Base-by-base conservation (phyloP, 179 eudicot species). In the Silene noctiflora region DNA sequence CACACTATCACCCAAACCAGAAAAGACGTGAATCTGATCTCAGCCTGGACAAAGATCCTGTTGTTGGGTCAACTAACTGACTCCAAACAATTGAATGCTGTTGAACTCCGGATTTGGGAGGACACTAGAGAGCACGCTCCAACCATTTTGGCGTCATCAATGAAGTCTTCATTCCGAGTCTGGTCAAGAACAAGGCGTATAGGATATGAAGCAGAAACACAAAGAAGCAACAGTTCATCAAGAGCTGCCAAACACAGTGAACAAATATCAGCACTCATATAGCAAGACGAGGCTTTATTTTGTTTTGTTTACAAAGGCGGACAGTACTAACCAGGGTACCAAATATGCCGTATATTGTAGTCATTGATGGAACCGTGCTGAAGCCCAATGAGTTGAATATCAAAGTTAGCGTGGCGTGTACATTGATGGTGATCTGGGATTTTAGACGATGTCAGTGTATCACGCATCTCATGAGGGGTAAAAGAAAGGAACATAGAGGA, bases 151-250 rank as follows among this genome's bases (percentile, higher is more conserved):
- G 98, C 72, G 90, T 78, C 42, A 51, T 80, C 79, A 92, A 75
- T 25, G 89, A 88, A n/a, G 69, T 59, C 79, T 88, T 92, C 91
- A 94, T 87, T 69, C 96, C 98, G 19, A 90, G 91, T 74, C 89
- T 86, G 46, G 84, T 73, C 74, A 90, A 80, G 84, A 94, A 94
- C 64, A 94, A 67, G 1, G 94, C 88, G 71, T 94, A 94, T 6
- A 94, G 77, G 74, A 92, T 80, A 88, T 94, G 98, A 71, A 94
- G 87, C 90, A 92, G 74, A 76, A 89, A 86, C 82, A 90, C 94
- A n/a, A 89, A 94, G 88, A 82, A 85, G 77, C 82, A 81, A 71
- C 96, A 90, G 44, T 94, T 94, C 25, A 94, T 76, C 84, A 94
- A 65, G 35, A 94, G 89, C 97, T 93, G 96, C 75, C 42, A 68